Evolutionary conservation across 2,329 filamentous ascomycete species (phyloP).

Genomic region (Phaeomoniella chlamydospora): DNA sequence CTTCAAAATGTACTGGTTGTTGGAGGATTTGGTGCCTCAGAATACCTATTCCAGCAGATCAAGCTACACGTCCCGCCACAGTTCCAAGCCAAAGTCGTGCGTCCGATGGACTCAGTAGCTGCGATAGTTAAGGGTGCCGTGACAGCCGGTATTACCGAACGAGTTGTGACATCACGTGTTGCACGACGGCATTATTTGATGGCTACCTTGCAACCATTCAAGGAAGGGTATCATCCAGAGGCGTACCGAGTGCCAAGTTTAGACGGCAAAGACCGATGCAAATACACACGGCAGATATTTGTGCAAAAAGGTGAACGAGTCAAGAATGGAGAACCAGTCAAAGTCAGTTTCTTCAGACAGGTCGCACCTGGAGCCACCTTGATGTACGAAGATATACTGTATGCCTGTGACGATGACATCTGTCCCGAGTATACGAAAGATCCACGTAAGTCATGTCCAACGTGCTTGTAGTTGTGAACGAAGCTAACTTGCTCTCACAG

Average conservation of each 20-base stretch:
- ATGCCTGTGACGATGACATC: slow-evolving; percentile 94
- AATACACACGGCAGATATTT: slow-evolving; percentile 96
- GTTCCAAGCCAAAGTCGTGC: slow-evolving; percentile 95
- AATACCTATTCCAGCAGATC: slow-evolving; percentile 99
- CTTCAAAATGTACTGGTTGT: slow-evolving; percentile 95
- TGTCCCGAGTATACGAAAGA: slow-evolving; percentile 99
- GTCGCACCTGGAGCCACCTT: slow-evolving; percentile 92
- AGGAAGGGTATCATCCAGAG: slow-evolving; percentile 95
- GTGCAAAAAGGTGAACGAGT: slow-evolving; percentile 97
- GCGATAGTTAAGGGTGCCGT: slow-evolving; percentile 98
- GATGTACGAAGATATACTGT: slow-evolving; percentile 98
- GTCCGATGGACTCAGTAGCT: slow-evolving; percentile 96
- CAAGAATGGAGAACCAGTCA: slow-evolving; percentile 97
- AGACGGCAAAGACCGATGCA: slow-evolving; percentile 95
- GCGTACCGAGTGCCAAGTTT: slow-evolving; percentile 93
- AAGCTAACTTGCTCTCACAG: slow-evolving; percentile 30
- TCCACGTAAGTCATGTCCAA: slow-evolving; percentile 59
- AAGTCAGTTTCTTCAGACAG: slow-evolving; percentile 96
- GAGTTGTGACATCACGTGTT: slow-evolving; percentile 91
- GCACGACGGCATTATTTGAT: slow-evolving; percentile 97
- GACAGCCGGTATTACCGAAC: slow-evolving; percentile 92
- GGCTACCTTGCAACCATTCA: slow-evolving; percentile 97
- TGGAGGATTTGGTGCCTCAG: slow-evolving; percentile 93
- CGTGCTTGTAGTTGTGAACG: background rate
- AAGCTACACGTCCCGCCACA: slow-evolving; percentile 96